Conservation (phyloP, 371 early-diverging fungal species). For the Spraguea lophii region DNA sequence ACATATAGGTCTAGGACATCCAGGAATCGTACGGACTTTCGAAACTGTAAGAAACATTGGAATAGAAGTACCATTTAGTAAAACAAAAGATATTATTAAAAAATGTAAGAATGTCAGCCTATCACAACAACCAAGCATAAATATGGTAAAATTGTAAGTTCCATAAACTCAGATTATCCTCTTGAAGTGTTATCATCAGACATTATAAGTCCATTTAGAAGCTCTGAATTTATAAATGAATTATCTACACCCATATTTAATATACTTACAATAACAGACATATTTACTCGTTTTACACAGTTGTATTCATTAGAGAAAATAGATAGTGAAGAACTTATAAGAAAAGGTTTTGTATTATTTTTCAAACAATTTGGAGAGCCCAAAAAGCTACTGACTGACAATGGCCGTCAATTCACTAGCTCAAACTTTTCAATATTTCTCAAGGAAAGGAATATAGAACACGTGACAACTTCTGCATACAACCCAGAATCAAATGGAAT, state of each 20-base stretch:
- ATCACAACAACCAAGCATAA: background rate
- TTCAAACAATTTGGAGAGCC: background rate
- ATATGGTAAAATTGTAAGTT: background rate
- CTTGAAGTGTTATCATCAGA: constrained; percentile 3
- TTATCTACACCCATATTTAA: background rate
- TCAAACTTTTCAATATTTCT: background rate
- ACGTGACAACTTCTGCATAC: background rate
- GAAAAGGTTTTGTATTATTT: background rate
- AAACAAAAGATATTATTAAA: background rate
- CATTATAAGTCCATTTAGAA: constrained; percentile 6
- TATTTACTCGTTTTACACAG: background rate
- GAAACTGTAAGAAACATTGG: background rate
- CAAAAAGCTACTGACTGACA: constrained; percentile 1
- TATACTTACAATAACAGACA: constrained; percentile 3
- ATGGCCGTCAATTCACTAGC: constrained; percentile 1
- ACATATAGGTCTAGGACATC: background rate
- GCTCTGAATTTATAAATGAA: background rate
- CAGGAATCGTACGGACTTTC: background rate
- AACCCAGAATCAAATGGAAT: constrained; percentile 8
- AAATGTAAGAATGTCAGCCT: background rate
- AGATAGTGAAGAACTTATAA: background rate
- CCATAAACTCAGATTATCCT: too few species aligned
- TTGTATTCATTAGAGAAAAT: background rate
- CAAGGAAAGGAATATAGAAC: background rate
- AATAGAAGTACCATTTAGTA: background rate